Conservation (phyloP, 495 filamentous ascomycete species). For the Mycothermus thermophilus region DNA sequence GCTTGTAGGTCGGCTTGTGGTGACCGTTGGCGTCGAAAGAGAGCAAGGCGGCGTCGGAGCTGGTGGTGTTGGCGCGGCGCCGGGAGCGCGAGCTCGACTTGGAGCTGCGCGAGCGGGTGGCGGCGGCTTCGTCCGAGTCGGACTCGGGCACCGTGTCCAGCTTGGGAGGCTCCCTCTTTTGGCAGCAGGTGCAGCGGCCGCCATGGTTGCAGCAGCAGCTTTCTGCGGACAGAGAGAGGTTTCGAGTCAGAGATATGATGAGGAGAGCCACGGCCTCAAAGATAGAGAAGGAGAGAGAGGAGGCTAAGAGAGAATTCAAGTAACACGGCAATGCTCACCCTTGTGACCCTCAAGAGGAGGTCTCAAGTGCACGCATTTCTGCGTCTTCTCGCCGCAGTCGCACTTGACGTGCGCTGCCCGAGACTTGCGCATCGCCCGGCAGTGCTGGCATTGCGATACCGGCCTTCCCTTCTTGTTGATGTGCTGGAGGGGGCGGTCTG, state of each 20-base stretch:
- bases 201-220: slow-evolving; percentile 86
- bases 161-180: slow-evolving; percentile 70
- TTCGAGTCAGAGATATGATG: slow-evolving; percentile 37
- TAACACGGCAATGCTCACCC: slow-evolving; percentile 33
- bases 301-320: too few species aligned
- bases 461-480: slow-evolving; percentile 98
- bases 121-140: slow-evolving; percentile 36
- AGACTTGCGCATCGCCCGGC: slow-evolving; percentile 92
- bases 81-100: slow-evolving; percentile 44
- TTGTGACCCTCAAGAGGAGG: slow-evolving; percentile 39
- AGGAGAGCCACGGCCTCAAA: slow-evolving; percentile 21
- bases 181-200: slow-evolving; percentile 76
- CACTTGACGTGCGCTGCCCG: slow-evolving; percentile 91
- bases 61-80: slow-evolving; percentile 58
- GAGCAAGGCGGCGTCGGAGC: slow-evolving; percentile 68
- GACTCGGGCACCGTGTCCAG: slow-evolving; percentile 63
- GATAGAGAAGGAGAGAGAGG: too few species aligned
- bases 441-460: slow-evolving; percentile 96
- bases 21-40: slow-evolving; percentile 86
- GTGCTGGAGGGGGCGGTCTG: slow-evolving; percentile 84
- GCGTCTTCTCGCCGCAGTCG: slow-evolving; percentile 88
- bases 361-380: slow-evolving; percentile 52
- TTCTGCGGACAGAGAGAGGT: slow-evolving; percentile 44
- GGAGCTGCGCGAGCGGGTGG: slow-evolving; percentile 29
- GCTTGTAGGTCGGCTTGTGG: slow-evolving; percentile 83